Evolutionary conservation across 2,329 filamentous ascomycete genomes (phyloP).

Genomic region (Helminthosporium solani): DNA sequence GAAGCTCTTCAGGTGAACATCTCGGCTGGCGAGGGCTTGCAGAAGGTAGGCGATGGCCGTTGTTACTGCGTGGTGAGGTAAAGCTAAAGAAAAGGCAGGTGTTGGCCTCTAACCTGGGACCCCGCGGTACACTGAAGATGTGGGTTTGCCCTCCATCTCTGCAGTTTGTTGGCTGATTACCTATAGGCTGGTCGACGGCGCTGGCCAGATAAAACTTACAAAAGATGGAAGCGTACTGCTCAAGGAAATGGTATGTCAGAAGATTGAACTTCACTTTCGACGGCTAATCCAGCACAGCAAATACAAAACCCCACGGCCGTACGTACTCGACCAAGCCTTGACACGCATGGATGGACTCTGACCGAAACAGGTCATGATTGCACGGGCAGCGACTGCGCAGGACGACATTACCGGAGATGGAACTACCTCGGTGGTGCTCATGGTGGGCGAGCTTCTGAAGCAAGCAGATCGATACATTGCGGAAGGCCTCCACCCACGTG

Average conservation of each 20-base stretch:
- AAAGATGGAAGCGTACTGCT: slow-evolving; percentile 93
- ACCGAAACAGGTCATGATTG: slow-evolving; percentile 61
- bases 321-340: slow-evolving; percentile 22
- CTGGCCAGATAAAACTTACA: slow-evolving; percentile 87
- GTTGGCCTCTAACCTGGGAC: slow-evolving; percentile 92
- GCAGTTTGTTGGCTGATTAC: slow-evolving; percentile 28
- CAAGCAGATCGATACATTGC: slow-evolving; percentile 95
- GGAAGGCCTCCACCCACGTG: slow-evolving; percentile 93
- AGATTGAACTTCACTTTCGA: not conserved
- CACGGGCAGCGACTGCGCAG: slow-evolving; percentile 86
- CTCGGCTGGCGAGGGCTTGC: slow-evolving; percentile 81
- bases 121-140: slow-evolving; percentile 96
- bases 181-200: slow-evolving; percentile 60
- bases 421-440: slow-evolving; percentile 91
- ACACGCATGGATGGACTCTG: slow-evolving; percentile 11
- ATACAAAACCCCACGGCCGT: slow-evolving; percentile 98
- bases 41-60: slow-evolving; percentile 48
- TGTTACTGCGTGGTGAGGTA: not conserved
- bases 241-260: slow-evolving; percentile 59
- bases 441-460: slow-evolving; percentile 96
- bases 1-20: slow-evolving; percentile 98
- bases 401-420: slow-evolving; percentile 98
- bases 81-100: slow-evolving; percentile 63
- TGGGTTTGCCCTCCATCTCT: slow-evolving; percentile 60
- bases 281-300: slow-evolving; percentile 58